A percentile compares a stretch with the other conserved stretches of the same genome.
phyloP scores from a whole-genome alignment of 495 filamentous ascomycete species.

The Xylaria flabelliformis region DNA sequence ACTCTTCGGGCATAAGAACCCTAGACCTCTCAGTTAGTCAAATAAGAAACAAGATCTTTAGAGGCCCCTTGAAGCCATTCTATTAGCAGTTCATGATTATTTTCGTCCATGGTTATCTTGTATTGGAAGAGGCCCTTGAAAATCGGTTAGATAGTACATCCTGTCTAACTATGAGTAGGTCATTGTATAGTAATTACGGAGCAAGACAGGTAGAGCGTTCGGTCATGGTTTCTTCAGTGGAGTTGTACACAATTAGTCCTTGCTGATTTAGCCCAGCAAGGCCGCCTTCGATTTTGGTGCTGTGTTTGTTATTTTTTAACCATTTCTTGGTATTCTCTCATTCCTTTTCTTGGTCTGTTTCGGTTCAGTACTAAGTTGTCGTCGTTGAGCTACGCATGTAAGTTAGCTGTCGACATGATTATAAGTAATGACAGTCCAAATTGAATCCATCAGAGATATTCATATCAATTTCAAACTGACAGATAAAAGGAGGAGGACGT shows the following conservation, averaged over 20 bases:
- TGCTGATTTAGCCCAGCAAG: neutral
- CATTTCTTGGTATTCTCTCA: neutral
- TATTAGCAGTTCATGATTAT: no score
- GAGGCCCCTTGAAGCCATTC: no score
- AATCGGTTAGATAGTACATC: no score
- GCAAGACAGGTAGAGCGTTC: neutral
- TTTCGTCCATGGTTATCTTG: no score
- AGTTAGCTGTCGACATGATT: neutral
- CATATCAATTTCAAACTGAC: neutral
- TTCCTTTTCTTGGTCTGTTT: neutral
- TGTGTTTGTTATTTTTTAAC: no score
- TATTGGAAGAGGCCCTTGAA: no score
- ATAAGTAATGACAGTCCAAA: neutral
- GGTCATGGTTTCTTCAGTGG: neutral
- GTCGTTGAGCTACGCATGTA: neutral
- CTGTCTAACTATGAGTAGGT: no score
- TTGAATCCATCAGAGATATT: neutral
- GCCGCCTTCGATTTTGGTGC: no score
- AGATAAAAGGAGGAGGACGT: neutral
- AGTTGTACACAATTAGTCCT: neutral
- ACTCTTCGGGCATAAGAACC: no score
- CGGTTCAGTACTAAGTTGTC: neutral
- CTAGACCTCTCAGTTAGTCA: no score
- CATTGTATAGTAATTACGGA: neutral
- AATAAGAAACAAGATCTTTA: no score